phyloP scores from a whole-genome alignment of 768 basidiomycete species.

The Lactarius tabidus region DNA sequence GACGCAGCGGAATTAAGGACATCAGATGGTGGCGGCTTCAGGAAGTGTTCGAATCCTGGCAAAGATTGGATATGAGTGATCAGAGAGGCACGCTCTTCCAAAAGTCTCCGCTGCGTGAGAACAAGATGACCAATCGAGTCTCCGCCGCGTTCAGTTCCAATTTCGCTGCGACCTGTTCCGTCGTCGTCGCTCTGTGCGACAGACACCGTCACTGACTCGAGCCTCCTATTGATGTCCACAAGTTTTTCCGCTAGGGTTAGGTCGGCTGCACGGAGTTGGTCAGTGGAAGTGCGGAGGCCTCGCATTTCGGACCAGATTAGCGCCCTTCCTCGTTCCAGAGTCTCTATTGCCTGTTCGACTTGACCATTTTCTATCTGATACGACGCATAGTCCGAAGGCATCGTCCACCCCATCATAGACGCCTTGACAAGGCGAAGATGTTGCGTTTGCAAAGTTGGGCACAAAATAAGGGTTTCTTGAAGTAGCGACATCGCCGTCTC shows the following conservation, averaged over 20 bases:
- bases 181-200: background rate
- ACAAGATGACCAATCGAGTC: background rate
- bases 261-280: background rate
- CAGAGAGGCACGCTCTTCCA: background rate
- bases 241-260: background rate
- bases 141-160: background rate
- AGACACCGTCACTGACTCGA: background rate
- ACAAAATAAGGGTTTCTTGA: too few species aligned
- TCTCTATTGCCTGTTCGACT: background rate
- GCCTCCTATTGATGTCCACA: background rate
- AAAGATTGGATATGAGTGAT: background rate
- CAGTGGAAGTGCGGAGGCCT: background rate
- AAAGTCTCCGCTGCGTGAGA: background rate
- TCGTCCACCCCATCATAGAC: background rate
- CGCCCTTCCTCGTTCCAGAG: background rate
- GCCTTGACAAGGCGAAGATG: background rate
- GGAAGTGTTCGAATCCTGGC: background rate
- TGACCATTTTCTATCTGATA: background rate
- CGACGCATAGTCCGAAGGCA: background rate
- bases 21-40: background rate
- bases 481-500: too few species aligned
- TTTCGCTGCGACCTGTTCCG: background rate
- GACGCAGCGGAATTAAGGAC: background rate
- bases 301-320: slow-evolving; percentile 6
- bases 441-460: too few species aligned